Base-by-base conservation (phyloP, 495 filamentous ascomycete genomes). In the Lophium mytilinum region DNA sequence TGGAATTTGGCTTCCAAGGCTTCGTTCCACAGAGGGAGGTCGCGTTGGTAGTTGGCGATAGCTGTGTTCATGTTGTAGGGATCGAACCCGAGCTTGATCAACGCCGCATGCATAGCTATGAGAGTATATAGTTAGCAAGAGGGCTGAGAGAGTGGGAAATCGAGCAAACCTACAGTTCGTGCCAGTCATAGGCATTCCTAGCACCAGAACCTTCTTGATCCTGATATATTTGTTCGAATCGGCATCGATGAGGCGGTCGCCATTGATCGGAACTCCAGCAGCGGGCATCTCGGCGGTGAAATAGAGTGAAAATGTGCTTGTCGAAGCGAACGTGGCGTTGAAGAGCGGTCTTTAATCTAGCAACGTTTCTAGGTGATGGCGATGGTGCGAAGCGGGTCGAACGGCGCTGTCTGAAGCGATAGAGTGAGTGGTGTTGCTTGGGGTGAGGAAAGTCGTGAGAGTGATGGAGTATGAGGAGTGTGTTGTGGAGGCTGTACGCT, bases 1-100 rank as follows among this genome's bases (percentile, higher is more conserved):
- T 46, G 34, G 52, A 57, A 66, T 37, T 69, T 69, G 10, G 65
- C 67, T 14, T 54, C 53, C 4, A 66, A 45, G 6, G 60, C 63
- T 17, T 64, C 53, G 30, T 61, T 40, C 65, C 66, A 68, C 3
- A 58, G 39, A 2, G 33, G 52, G 9, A 63, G 24, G 30, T 67
- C 50, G 10, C 51, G 45, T 15, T 54, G 47, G 33, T 35, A 30
- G n/a, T 18, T 39, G 37, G 14, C 21, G 6, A 50, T 14, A 53
- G 49, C 6, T 45, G 57, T 41, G 30, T 64, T 42, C 53, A 56
- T 65, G 39, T 69, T 57, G 41, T 69, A 69, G 0, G 62, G 57
- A 10, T 57, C 56, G 37, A 58, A 69, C 17, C 64, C 64, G 6
- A 66, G 51, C 46, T 61, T 46, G 34, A 42, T 36, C 7, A 67